Evolutionary conservation across 805 yeast genomes (phyloP).

Genomic region (Wickerhamomyces queroliae): DNA sequence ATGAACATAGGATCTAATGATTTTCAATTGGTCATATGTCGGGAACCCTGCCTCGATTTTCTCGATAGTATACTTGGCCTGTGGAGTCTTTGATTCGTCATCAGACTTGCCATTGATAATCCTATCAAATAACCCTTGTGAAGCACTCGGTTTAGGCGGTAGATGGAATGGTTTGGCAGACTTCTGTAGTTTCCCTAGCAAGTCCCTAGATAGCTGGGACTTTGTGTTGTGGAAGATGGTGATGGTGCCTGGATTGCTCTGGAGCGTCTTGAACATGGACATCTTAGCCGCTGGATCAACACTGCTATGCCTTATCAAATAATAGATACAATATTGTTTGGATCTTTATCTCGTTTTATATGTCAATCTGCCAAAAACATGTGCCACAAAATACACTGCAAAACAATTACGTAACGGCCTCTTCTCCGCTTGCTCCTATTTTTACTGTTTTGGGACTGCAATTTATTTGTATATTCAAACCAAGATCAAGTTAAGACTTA

Average conservation of each 20-base stretch:
- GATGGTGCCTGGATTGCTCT: slow-evolving; percentile 37
- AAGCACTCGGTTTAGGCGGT: slow-evolving; percentile 19
- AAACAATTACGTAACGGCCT: no score
- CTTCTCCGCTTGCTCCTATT: no score
- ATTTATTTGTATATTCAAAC: no score
- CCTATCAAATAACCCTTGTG: neutral
- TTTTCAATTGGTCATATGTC: slow-evolving; percentile 21
- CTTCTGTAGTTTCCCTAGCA: slow-evolving; percentile 14
- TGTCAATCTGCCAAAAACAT: no score
- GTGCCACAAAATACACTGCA: no score
- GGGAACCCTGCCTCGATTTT: slow-evolving; percentile 12
- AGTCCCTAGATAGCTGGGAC: slow-evolving; percentile 17
- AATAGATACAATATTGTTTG: no score
- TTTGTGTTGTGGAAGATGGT: slow-evolving; percentile 32
- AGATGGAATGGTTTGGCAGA: slow-evolving; percentile 16
- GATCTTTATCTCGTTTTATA: no score
- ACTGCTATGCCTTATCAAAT: no score
- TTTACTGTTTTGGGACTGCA: no score
- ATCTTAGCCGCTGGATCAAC: slow-evolving; percentile 15
- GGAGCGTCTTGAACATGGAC: slow-evolving; percentile 45
- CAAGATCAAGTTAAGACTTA: no score
- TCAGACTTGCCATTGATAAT: neutral
- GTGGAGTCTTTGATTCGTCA: neutral
- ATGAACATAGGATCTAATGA: slow-evolving; percentile 13
- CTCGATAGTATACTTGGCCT: slow-evolving; percentile 5